Base-by-base conservation (phyloP, 805 yeast genomes). In the Starmerella bacillaris region DNA sequence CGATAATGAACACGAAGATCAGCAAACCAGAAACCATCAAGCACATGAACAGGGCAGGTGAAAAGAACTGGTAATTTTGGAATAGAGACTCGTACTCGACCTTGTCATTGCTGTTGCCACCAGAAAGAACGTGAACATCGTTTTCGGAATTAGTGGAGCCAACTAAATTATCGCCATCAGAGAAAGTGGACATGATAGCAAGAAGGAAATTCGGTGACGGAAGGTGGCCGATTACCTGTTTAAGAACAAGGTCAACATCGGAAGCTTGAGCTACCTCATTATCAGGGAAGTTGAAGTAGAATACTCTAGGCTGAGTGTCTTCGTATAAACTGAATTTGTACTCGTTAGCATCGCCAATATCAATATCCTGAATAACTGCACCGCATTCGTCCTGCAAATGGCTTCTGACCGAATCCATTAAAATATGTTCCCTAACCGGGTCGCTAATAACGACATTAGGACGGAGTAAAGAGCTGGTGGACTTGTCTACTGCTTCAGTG, bases 31-130 rank as follows among this genome's bases (percentile, higher is more conserved):
- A 63, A 14, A 80, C 82, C 29, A 84, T 55, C 39, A 76, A 57
- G 37, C 76, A 66, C 73, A 78, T 76, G 58, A 79, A 71, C 39
- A 86, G 61, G 16, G 93, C 95, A 12, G 84, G 74, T 9, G 82
- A 67, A 61, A 80, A 78, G 53, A 72, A 75, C 48, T 67, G 68
- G 55, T 78, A 78, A 40, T 65, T 61, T 38, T 70, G 67, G 54
- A 78, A 76, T 37, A 78, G 56, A 11, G 59, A 53, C 33, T 34
- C 41, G 35, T 36, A 39, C 24, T 35, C 38, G 17, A 32, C 30
- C 24, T 33, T n/a, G n/a, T 29, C 6, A 26, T 37, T 27, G 33
- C 20, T n/a, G 32, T 37, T 9, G 40, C 22, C 24, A 37, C 18
- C 33, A 27, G 39, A 27, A 35, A 18, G 21, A 37, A 24, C 20